A percentile compares a stretch with the other conserved stretches of the same genome.
phyloP scores from a whole-genome alignment of 2,329 filamentous ascomycete genomes.

The Parasarocladium wereldwijsianum region DNA sequence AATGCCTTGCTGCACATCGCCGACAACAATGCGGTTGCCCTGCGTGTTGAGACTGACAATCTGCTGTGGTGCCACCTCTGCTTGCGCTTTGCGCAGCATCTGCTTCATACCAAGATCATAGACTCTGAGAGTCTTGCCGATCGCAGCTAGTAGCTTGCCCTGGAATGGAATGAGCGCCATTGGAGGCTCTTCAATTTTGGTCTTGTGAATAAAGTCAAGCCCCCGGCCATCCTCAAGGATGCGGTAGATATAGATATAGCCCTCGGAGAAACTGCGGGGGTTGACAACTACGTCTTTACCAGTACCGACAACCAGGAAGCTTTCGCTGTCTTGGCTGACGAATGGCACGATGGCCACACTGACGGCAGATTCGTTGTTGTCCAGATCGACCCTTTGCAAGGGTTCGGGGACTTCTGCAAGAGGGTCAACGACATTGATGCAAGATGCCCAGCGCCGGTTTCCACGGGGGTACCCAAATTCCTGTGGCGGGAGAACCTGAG shows the following conservation, averaged over 20 bases:
- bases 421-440: constrained; percentile 84
- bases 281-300: constrained; percentile 77
- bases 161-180: constrained; percentile 88
- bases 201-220: constrained; percentile 93
- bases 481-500: constrained; percentile 54
- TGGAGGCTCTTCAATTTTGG: constrained; percentile 77
- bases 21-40: constrained; percentile 80
- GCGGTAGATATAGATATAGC: constrained; percentile 84
- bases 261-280: constrained; percentile 60
- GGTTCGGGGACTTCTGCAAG: constrained; percentile 54
- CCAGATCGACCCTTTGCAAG: constrained; percentile 64
- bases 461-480: constrained; percentile 84
- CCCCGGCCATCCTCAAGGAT: constrained; percentile 77
- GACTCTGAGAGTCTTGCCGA: constrained; percentile 68
- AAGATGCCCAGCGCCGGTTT: constrained; percentile 84
- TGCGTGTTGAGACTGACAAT: constrained; percentile 83
- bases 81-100: constrained; percentile 81
- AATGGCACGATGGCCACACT: constrained; percentile 78
- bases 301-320: constrained; percentile 86
- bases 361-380: constrained; percentile 82
- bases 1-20: constrained; percentile 83
- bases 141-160: constrained; percentile 72
- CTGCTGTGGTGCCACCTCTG: constrained; percentile 62
- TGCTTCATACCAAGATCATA: constrained; percentile 92
- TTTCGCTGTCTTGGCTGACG: constrained; percentile 74